Base-by-base conservation (phyloP, 768 basidiomycete species). In the Candolleomyces aberdarensis region DNA sequence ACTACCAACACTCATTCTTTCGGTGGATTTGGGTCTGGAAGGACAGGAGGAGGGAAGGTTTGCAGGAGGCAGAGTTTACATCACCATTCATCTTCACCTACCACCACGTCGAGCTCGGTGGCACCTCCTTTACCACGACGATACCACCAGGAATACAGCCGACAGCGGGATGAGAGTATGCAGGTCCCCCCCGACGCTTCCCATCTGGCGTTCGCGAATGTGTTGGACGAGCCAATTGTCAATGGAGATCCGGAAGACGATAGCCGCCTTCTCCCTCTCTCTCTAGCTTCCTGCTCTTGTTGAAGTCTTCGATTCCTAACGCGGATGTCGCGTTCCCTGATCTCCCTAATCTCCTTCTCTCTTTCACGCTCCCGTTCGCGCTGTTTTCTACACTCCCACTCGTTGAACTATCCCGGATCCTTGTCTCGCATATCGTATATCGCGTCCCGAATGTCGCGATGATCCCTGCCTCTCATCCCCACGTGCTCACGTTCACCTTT, bases 101-200 rank as follows among this genome's bases (percentile, higher is more conserved):
- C n/a, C n/a, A n/a, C n/a, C n/a, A n/a, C n/a, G n/a, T n/a, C n/a
- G n/a, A n/a, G n/a, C n/a, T n/a, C n/a, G n/a, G n/a, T n/a, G n/a
- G n/a, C n/a, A n/a, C n/a, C n/a, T n/a, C n/a, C n/a, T n/a, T n/a
- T n/a, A n/a, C n/a, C n/a, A n/a, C n/a, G n/a, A n/a, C n/a, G n/a
- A n/a, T n/a, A n/a, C 44, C 44, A 14, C 29, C 60, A 46, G 56
- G 56, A 7, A 54, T 63, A 0, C 73, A 73, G 8, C 85, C 83
- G 0, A 82, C 83, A 1, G 70, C 76, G 5, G 75, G 82, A 9
- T 0, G 87, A 89, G 65, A 90, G 87, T 65, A 78, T 85, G 48
- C 87, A 88, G 63, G 64, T 86, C 3, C 61, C 76, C 44, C 5
- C 44, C 32, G 5, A 32, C 32, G 5, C 9, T 9, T 32, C 9